These are phyloP conservation scores for Rhizopus sp. DNA, from an alignment of 371 early-diverging fungal species.

Conservation along the genomic window DNA sequence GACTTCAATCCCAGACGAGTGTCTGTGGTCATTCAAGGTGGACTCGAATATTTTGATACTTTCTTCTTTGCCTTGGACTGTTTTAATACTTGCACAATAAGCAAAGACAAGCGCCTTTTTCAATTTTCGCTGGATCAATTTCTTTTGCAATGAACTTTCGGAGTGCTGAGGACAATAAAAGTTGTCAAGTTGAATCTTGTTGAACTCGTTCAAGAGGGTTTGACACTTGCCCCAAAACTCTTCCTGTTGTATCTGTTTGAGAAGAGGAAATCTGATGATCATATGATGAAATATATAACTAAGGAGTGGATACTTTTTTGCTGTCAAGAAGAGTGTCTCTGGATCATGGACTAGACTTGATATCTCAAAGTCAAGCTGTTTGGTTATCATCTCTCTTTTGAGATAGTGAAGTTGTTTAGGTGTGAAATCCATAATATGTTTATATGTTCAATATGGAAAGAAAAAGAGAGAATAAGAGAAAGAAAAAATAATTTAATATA, in stretches of 20 bases:
- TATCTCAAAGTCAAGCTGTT: conserved; percentile 20
- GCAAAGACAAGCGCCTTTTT: conserved; percentile 42
- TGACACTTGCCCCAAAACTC: conserved; percentile 45
- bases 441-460: background rate
- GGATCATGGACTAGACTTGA: conserved; percentile 7
- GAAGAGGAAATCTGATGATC: conserved; percentile 41
- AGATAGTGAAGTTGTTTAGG: conserved; percentile 33
- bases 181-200: conserved; percentile 28
- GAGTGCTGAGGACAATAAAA: conserved; percentile 28
- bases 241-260: conserved; percentile 32
- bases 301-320: conserved; percentile 30
- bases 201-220: conserved; percentile 37
- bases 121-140: conserved; percentile 36
- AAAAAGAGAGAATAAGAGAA: conserved; percentile 8
- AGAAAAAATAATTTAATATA: background rate
- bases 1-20: background rate
- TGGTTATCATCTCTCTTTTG: conserved; percentile 26
- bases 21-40: background rate
- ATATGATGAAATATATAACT: conserved; percentile 37
- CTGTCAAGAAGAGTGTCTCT: conserved; percentile 8
- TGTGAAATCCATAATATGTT: conserved; percentile 17
- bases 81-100: conserved; percentile 43
- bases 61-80: conserved; percentile 44
- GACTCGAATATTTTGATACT: conserved; percentile 24
- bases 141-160: conserved; percentile 28